phyloP scores from a whole-genome alignment of 2,329 filamentous ascomycete species.

The Chaetomiaceae sp. region DNA sequence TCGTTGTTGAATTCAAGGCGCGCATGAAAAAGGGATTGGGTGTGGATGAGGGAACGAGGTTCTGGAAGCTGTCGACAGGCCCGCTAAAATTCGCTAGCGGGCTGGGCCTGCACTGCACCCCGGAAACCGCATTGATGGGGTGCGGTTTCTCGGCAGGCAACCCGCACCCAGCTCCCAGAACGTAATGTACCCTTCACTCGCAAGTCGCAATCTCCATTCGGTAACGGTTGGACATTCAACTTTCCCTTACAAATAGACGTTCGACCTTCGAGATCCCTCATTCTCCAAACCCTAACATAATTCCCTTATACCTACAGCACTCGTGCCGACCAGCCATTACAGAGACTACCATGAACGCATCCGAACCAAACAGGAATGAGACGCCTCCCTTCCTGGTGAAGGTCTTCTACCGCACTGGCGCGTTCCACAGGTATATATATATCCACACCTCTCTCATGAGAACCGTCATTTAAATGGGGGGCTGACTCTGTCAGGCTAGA shows the following conservation, averaged over 20 bases:
- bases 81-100: slow-evolving; percentile 6
- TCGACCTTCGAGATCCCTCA: too few relatives aligned
- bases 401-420: slow-evolving; percentile 73
- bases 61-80: not conserved
- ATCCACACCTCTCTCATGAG: not conserved
- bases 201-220: too few relatives aligned
- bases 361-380: slow-evolving; percentile 56
- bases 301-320: too few relatives aligned
- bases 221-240: too few relatives aligned
- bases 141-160: not conserved
- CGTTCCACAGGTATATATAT: slow-evolving; percentile 61
- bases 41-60: not conserved
- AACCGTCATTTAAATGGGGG: not conserved
- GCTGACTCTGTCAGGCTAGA: slow-evolving; percentile 50
- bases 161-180: not conserved
- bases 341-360: slow-evolving; percentile 13
- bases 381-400: slow-evolving; percentile 80
- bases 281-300: too few relatives aligned
- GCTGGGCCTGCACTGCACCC: not conserved
- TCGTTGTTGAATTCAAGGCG: too few relatives aligned
- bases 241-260: too few relatives aligned
- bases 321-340: not conserved
- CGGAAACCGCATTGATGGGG: not conserved
- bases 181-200: too few relatives aligned
- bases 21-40: too few relatives aligned